phyloP scores from a whole-genome alignment of 179 eudicot genomes.

The Vitellaria paradoxa region DNA sequence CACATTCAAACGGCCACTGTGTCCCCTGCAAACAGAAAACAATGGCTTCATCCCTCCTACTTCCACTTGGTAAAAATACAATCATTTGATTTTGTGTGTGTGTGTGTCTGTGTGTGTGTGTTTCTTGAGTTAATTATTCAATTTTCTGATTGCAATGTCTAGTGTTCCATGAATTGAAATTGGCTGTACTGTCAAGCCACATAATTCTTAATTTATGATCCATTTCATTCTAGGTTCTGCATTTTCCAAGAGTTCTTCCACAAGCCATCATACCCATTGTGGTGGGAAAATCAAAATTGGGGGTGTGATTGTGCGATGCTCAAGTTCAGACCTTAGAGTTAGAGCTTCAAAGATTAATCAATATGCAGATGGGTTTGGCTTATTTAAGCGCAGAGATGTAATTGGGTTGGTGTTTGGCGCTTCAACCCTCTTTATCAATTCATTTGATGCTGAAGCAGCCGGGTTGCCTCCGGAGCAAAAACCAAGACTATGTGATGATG shows the following conservation, averaged over 20 bases:
- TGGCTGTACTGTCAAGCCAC: background rate
- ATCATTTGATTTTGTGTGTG: background rate
- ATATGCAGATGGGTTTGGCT: slow-evolving; percentile 15
- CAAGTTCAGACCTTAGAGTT: slow-evolving; percentile 25
- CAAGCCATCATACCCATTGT: slow-evolving; percentile 16
- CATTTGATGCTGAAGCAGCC: slow-evolving; percentile 54
- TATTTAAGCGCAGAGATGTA: slow-evolving; percentile 47
- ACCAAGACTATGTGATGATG: slow-evolving; percentile 84
- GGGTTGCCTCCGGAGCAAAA: slow-evolving; percentile 85
- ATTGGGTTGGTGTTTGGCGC: slow-evolving; percentile 47
- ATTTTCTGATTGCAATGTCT: background rate
- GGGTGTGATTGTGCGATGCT: slow-evolving; percentile 27
- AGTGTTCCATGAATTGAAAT: background rate
- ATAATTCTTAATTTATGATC: background rate
- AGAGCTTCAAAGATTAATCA: slow-evolving; percentile 16
- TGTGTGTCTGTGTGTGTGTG: too few species aligned
- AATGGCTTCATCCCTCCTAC: slow-evolving; percentile 24
- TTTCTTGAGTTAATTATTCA: background rate
- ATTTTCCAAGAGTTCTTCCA: slow-evolving; percentile 27
- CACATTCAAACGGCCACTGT: slow-evolving; percentile 8
- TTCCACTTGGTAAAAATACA: slow-evolving; percentile 16
- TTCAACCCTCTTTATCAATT: slow-evolving; percentile 33
- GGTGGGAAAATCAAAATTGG: slow-evolving; percentile 16
- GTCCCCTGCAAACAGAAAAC: background rate
- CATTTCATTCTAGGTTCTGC: slow-evolving; percentile 28